These are phyloP conservation scores for Pseudonitzschia delicatissima DNA, from an alignment of 108 stramenopile species.

Conservation along the genomic window DNA sequence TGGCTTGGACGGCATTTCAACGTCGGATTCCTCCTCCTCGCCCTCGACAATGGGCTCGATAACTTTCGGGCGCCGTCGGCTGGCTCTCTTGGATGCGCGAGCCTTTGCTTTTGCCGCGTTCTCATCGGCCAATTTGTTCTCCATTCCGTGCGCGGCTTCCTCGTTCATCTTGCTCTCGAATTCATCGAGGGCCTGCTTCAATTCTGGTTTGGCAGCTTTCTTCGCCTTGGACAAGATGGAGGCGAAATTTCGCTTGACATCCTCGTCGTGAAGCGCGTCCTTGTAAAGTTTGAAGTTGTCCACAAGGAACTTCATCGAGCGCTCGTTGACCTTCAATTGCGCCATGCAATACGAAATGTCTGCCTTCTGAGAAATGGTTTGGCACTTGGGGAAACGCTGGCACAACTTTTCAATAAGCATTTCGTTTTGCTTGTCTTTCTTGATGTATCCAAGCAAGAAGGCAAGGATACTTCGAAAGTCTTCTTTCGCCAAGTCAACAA, in stretches of 20 bases:
- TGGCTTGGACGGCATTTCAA: background rate
- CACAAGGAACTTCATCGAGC: conserved; percentile 75
- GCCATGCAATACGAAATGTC: conserved; percentile 93
- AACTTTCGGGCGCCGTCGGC: conserved; percentile 26
- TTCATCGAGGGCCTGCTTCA: conserved; percentile 80
- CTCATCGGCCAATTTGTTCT: conserved; percentile 61
- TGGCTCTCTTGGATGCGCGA: conserved; percentile 51
- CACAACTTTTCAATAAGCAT: conserved; percentile 91
- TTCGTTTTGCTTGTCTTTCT: conserved; percentile 94
- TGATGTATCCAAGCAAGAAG: conserved; percentile 94
- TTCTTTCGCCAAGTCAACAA: conserved; percentile 51
- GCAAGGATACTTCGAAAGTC: conserved; percentile 87
- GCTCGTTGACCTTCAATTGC: conserved; percentile 87
- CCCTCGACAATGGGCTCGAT: conserved; percentile 18
- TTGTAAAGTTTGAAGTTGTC: conserved; percentile 90
- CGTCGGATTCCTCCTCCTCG: conserved; percentile 8
- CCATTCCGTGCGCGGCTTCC: conserved; percentile 48
- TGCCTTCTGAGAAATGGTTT: conserved; percentile 66
- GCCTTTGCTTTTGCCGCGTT: conserved; percentile 57
- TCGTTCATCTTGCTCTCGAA: conserved; percentile 76
- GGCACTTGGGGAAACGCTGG: conserved; percentile 83
- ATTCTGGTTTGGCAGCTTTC: conserved; percentile 81
- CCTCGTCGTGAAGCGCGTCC: conserved; percentile 88
- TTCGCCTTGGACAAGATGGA: conserved; percentile 77
- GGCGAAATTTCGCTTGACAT: conserved; percentile 76